Evolutionary conservation across 1,284 basidiomycete genomes (phyloP).

Genomic region (Marasmius oreades): DNA sequence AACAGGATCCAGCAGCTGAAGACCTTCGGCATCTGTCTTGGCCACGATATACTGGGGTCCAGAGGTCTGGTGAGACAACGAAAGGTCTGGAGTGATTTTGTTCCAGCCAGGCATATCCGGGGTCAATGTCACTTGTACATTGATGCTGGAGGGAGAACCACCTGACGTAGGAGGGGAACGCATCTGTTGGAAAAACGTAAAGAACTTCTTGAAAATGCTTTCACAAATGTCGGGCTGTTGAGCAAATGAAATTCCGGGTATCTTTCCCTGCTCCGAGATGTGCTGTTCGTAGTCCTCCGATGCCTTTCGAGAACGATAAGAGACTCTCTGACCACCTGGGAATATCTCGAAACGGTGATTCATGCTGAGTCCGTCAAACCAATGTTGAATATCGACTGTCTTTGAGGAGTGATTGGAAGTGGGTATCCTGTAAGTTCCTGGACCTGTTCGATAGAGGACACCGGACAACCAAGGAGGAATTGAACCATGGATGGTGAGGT

Average conservation of each 20-base stretch:
- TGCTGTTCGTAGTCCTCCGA: slow-evolving; percentile 14
- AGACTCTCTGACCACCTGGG: slow-evolving; percentile 15
- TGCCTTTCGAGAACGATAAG: slow-evolving; percentile 19
- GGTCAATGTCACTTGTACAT: slow-evolving; percentile 21
- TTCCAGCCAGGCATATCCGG: slow-evolving; percentile 22
- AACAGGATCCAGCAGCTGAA: slow-evolving; percentile 31
- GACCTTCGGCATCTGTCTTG: slow-evolving; percentile 25
- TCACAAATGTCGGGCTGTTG: slow-evolving; percentile 22
- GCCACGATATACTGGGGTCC: slow-evolving; percentile 28
- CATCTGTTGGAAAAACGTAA: slow-evolving; percentile 18
- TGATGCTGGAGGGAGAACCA: slow-evolving; percentile 14
- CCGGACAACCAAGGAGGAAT: slow-evolving; percentile 24
- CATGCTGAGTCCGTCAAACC: slow-evolving; percentile 26
- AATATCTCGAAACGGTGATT: slow-evolving; percentile 24
- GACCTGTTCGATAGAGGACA: slow-evolving; percentile 25
- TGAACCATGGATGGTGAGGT: slow-evolving; percentile 8
- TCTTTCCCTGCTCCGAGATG: slow-evolving; percentile 14
- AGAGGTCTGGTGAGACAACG: slow-evolving; percentile 2
- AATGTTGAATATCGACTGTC: slow-evolving; percentile 20
- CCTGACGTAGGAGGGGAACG: neutral
- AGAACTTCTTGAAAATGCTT: slow-evolving; percentile 23
- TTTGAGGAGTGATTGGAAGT: slow-evolving; percentile 11
- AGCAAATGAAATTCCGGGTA: slow-evolving; percentile 17
- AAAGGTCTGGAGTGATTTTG: neutral
- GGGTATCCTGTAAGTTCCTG: slow-evolving; percentile 21